phyloP scores from a whole-genome alignment of 306 rosid species.

The Rosa chinensis region DNA sequence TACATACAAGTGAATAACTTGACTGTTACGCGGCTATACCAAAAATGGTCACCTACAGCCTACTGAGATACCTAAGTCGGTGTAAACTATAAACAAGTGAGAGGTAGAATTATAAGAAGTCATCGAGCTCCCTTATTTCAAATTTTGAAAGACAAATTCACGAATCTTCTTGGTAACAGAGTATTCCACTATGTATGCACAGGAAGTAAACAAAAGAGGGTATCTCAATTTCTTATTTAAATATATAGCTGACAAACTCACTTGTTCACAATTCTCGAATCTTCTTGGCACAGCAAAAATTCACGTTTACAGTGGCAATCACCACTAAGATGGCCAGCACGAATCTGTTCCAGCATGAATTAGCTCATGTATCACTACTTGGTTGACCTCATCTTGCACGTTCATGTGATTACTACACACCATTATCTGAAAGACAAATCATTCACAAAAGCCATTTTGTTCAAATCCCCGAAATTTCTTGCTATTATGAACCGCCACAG shows the following conservation, averaged over 20 bases:
- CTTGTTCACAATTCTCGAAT: slow-evolving; percentile 65
- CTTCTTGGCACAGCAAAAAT: slow-evolving; percentile 43
- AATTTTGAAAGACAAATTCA: neutral
- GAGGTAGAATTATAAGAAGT: neutral
- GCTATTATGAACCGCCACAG: too few relatives aligned
- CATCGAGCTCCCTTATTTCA: neutral
- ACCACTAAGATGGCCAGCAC: slow-evolving; percentile 89
- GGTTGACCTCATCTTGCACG: too few relatives aligned
- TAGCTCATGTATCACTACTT: too few relatives aligned
- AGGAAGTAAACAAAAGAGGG: neutral
- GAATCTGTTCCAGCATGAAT: slow-evolving; percentile 77
- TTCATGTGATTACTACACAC: too few relatives aligned
- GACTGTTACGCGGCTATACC: neutral
- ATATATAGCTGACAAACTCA: slow-evolving; percentile 23
- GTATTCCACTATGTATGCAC: neutral
- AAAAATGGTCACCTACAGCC: neutral
- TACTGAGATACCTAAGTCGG: slow-evolving; percentile 5
- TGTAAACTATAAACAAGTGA: neutral
- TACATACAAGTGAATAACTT: too few relatives aligned
- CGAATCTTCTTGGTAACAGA: neutral
- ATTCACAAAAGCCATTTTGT: too few relatives aligned
- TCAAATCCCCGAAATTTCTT: too few relatives aligned
- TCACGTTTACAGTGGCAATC: slow-evolving; percentile 91
- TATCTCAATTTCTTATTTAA: neutral
- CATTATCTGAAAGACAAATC: too few relatives aligned